Evolutionary conservation across 345 rosid species (phyloP), one percentile per base, ranked within the genome.

Genomic region (Citrus inodora): DNA sequence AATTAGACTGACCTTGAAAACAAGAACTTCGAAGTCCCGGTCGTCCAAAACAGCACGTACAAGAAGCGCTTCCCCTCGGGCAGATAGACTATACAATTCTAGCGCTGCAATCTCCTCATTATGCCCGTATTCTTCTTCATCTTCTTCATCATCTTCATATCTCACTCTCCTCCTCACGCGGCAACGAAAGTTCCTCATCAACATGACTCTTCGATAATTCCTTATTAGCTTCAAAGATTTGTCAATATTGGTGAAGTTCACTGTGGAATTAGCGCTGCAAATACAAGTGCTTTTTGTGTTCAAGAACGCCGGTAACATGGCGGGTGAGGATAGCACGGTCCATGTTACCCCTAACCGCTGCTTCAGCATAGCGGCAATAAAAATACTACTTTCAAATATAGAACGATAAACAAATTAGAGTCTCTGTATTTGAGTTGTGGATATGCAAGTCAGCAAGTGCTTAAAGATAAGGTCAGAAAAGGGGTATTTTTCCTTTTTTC

Each of bases 21-120:
- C 77, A 13, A 95, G 84, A 56, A 95, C 92, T 82, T 91, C 84
- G 0, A 87, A 93, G 68, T 86, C 81, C 72, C 90, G 82, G 0
- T 76, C 89, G 58, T 93, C 97, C n/a, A 93, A 84, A 7, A n/a
- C 21, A 16, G 98, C 95, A 5, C 87, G 91, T 17, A 92, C 93
- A 9, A 95, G 76, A 19, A 95, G 87, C 13, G 95, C 98, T 82
- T 95, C 98, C 19, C 81, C 89, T 86, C 87, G 86, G 1, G 87
- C 84, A 42, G 89, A 76, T 24, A 85, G 91, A 66, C 84, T 89
- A 71, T 95, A 95, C 7, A 60, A n/a, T 79, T 95, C 98, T 46
- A 95, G 56, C 87, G 80, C 70, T 22, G 85, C 89, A 37, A 92
- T 85, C 83, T 95, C 94, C 80, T 87, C 81, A 28, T 95, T 92